phyloP scores from a whole-genome alignment of 495 filamentous ascomycete species.

The Penicillium steckii region DNA sequence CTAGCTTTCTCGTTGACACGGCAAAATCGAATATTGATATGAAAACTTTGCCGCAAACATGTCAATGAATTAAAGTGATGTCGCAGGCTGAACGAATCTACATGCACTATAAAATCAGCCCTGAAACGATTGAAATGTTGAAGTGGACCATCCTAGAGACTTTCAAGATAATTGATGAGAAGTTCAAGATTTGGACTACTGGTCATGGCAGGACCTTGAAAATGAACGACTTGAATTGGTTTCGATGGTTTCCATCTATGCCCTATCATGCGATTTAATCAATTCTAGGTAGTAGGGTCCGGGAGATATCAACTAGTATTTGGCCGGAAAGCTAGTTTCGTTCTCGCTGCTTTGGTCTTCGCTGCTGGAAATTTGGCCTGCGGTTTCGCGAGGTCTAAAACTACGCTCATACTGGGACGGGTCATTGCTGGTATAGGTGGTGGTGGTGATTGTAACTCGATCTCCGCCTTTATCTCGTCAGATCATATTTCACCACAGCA shows the following conservation, averaged over 20 bases:
- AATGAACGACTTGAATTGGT: conserved; percentile 16
- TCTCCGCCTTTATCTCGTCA: conserved; percentile 15
- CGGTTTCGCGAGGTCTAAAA: conserved; percentile 6
- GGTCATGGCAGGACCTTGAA: conserved; percentile 20
- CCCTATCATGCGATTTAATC: no score
- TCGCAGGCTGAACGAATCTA: conserved; percentile 23
- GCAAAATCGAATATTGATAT: conserved; percentile 24
- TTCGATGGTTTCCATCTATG: no score
- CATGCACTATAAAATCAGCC: conserved; percentile 26
- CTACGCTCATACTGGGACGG: conserved; percentile 8
- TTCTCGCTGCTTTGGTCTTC: conserved; percentile 9
- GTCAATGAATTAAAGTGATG: conserved; percentile 17
- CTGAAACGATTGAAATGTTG: conserved; percentile 21
- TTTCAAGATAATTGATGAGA: conserved; percentile 11
- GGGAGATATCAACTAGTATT: no score
- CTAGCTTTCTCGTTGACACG: conserved; percentile 73
- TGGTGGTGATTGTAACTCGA: conserved; percentile 16
- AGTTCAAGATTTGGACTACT: conserved; percentile 1
- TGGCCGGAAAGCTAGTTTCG: conserved; percentile 12
- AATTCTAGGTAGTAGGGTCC: no score
- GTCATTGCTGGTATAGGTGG: conserved; percentile 16
- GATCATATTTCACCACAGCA: conserved; percentile 14
- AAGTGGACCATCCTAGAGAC: conserved; percentile 19
- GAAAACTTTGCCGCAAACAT: conserved; percentile 21
- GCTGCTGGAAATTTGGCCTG: conserved; percentile 15